These are phyloP conservation scores for Penicillium griseofulvum DNA, from an alignment of 2,329 filamentous ascomycete genomes.

Conservation along the genomic window DNA sequence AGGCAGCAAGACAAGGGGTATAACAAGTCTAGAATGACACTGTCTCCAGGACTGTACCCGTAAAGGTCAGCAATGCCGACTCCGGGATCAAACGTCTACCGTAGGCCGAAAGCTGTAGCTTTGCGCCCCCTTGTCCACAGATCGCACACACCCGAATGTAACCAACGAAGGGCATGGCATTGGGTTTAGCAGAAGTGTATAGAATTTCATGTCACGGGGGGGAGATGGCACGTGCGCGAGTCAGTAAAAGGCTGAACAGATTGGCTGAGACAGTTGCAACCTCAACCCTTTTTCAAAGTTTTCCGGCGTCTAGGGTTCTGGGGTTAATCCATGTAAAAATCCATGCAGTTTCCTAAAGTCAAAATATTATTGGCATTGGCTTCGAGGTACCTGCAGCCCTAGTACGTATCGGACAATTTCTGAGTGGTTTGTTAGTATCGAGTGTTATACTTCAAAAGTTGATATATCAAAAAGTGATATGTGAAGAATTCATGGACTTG, in stretches of 20 bases:
- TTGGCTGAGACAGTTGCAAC: slow-evolving; percentile 15
- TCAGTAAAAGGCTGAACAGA: slow-evolving; percentile 5
- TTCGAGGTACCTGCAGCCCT: slow-evolving; percentile 20
- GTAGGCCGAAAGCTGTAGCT: neutral
- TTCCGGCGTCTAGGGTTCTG: slow-evolving; percentile 4
- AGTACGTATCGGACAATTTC: slow-evolving; percentile 18
- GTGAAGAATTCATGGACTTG: slow-evolving; percentile 11
- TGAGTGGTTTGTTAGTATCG: slow-evolving; percentile 16
- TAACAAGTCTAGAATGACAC: slow-evolving; percentile 13
- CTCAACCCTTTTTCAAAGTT: slow-evolving; percentile 4
- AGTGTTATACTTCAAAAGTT: slow-evolving; percentile 6
- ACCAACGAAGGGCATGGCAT: slow-evolving; percentile 11
- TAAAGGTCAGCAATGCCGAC: slow-evolving; percentile 2
- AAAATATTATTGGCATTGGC: slow-evolving; percentile 9
- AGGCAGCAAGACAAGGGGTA: slow-evolving; percentile 12
- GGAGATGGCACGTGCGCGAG: slow-evolving; percentile 20
- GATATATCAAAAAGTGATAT: slow-evolving; percentile 20
- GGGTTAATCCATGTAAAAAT: slow-evolving; percentile 12
- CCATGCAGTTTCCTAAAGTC: slow-evolving; percentile 16
- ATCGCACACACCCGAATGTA: slow-evolving; percentile 18
- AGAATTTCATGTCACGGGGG: neutral
- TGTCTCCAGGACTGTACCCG: neutral
- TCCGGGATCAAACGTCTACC: slow-evolving; percentile 5
- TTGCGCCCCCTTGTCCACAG: slow-evolving; percentile 9
- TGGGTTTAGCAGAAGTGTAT: slow-evolving; percentile 3